Evolutionary conservation across 208 protist species (phyloP).

Genomic region (Crithidia brevicula): DNA sequence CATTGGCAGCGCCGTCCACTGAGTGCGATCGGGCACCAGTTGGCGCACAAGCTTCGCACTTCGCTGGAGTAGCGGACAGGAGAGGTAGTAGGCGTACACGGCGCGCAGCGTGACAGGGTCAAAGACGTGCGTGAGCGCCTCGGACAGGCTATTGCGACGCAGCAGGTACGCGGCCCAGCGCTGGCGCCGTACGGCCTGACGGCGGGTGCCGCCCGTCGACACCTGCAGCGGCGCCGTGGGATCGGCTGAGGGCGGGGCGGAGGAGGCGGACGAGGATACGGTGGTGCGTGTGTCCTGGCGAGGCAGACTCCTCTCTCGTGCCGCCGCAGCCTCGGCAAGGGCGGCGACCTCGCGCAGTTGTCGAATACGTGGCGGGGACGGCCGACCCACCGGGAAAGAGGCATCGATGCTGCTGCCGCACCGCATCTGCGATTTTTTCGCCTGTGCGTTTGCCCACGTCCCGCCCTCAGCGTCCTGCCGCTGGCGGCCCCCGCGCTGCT

Average conservation of each 20-base stretch:
- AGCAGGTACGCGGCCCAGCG: constrained; percentile 34
- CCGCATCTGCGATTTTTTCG: too few species aligned
- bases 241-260: constrained; percentile 5
- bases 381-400: constrained; percentile 1
- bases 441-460: neutral
- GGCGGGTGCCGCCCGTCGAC: neutral
- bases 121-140: constrained; percentile 33
- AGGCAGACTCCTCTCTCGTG: neutral
- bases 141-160: constrained; percentile 43
- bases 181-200: neutral
- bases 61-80: constrained; percentile 52
- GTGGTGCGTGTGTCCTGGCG: neutral
- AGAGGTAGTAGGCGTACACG: constrained; percentile 78
- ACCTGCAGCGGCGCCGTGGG: constrained; percentile 16
- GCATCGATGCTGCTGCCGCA: too few species aligned
- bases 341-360: constrained; percentile 27
- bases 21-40: constrained; percentile 62
- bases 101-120: constrained; percentile 32
- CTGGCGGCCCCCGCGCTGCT: constrained; percentile 7
- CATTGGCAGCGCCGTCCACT: constrained; percentile 70
- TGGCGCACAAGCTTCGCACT: constrained; percentile 57
- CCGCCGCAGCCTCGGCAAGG: constrained; percentile 5
- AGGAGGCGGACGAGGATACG: neutral
- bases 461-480: neutral
- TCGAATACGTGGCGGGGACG: constrained; percentile 8